Base-by-base conservation (phyloP, 345 rosid genomes). In the Anacardium occidentale region DNA sequence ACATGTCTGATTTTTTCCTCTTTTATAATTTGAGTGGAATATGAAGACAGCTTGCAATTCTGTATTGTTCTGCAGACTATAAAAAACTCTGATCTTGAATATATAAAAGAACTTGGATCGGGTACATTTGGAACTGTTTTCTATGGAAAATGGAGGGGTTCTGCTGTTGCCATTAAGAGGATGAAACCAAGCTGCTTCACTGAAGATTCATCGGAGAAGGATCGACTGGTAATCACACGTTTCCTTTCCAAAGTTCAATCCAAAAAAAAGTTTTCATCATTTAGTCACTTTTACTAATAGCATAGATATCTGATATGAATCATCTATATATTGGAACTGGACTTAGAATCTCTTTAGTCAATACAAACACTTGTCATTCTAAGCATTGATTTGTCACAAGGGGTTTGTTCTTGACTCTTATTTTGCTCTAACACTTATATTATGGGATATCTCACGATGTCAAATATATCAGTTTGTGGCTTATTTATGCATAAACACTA, bases 131-230 rank as follows among this genome's bases (percentile, higher is more conserved):
- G 87, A 51, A 64, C 84, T 14, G 83, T 83, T 1, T 78, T 68
- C 66, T 45, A 78, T 64, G 84, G 87, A 52, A 83, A 83, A 65
- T 81, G 87, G 87, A 83, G 47, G 62, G 87, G 84, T 5, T 70
- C 83, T 47, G 83, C 71, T 72, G 86, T 83, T 29, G 86, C 86
- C 20, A 78, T 83, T 32, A 83, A 83, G 77, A 75, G 68, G 54
- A 50, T 83, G 44, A 83, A 76, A 45, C 63, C 75, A 14, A 67
- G 79, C 59, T 81, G 84, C 75, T 81, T 81, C 63, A 56, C 69
- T 32, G 77, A 70, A 0, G 57, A 64, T 25, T 71, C 66, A 21
- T 20, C 24, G 50, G 68, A 52, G 61, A 61, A 68, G 63, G 81
- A 76, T 57, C 78, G 73, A 70, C 62, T 76, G 81, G 85, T 82